phyloP scores from a whole-genome alignment of 441 rosid species.

The Arabidopsis hybrid region DNA sequence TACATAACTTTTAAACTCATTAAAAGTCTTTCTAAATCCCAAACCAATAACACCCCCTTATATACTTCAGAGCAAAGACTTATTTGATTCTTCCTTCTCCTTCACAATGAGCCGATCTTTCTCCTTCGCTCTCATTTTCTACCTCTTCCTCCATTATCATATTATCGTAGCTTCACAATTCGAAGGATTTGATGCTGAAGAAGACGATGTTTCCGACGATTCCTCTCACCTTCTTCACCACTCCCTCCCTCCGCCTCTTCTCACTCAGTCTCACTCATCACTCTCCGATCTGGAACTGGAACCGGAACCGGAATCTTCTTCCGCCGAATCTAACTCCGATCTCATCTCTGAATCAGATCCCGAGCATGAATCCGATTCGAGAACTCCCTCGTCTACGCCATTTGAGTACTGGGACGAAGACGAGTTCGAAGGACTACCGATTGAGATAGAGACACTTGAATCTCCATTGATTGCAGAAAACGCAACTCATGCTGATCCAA shows the following conservation, averaged over 20 bases:
- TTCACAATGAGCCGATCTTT: background rate
- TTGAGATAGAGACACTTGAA: conserved; percentile 44
- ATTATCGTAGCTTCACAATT: conserved; percentile 64
- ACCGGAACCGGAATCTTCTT: conserved; percentile 2
- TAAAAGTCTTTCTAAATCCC: too few species aligned
- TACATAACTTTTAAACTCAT: too few species aligned
- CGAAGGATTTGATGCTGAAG: conserved; percentile 94
- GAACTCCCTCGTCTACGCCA: conserved; percentile 16
- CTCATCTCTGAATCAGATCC: conserved; percentile 30
- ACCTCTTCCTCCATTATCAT: conserved; percentile 29
- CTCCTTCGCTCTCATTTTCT: conserved; percentile 41
- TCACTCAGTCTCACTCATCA: conserved; percentile 62
- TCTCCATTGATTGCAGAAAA: conserved; percentile 43
- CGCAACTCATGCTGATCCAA: conserved; percentile 3
- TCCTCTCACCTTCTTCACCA: conserved; percentile 48
- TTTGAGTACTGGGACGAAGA: conserved; percentile 95
- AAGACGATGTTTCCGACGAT: conserved; percentile 57
- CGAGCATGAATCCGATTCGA: conserved; percentile 25
- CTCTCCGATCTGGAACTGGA: conserved; percentile 35
- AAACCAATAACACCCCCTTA: too few species aligned
- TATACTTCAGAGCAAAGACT: too few species aligned
- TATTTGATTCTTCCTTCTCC: too few species aligned
- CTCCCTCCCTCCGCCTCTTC: conserved; percentile 41
- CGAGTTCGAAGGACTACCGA: conserved; percentile 88
- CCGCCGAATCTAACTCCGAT: conserved; percentile 16